A percentile compares a stretch with the other conserved stretches of the same genome.
Conservation (phyloP, 306 rosid species). For the Prunus persica region Prunus_persica_NCBIv2 NC_034011.1:20384001-20384500, state of each 20-base stretch:
- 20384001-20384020: constrained; percentile 18
- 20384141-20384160: constrained; percentile 31
- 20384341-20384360: neutral
- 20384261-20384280: neutral
- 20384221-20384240: neutral
- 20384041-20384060: constrained; percentile 30
- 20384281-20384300: neutral
- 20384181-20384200: constrained; percentile 34
- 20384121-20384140: constrained; percentile 38
- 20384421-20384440: constrained; percentile 36
- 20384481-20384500: constrained; percentile 37
- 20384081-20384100: constrained; percentile 20
- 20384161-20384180: constrained; percentile 21
- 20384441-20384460: constrained; percentile 22
- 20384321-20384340: neutral
- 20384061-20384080: constrained; percentile 32
- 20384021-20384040: constrained; percentile 29
- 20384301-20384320: neutral
- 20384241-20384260: neutral
- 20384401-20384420: constrained; percentile 29
- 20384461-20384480: constrained; percentile 29
- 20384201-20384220: neutral
- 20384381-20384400: neutral
- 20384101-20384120: constrained; percentile 22
- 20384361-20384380: neutral